phyloP scores from a whole-genome alignment of 768 basidiomycete genomes.

The Boletus reticuloceps region DNA sequence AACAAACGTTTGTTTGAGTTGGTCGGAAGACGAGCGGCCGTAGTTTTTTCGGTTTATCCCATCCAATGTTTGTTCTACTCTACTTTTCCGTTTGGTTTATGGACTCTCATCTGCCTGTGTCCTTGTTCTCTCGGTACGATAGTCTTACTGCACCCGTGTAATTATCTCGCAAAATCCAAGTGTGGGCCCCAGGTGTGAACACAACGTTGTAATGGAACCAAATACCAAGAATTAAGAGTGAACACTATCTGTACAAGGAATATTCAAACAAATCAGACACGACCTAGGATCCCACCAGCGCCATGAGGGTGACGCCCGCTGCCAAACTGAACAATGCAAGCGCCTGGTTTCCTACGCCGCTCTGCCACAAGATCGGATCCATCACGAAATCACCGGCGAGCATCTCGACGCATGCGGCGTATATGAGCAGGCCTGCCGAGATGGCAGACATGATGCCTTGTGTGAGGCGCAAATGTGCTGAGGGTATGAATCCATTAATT shows the following conservation, averaged over 20 bases:
- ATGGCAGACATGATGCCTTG: slow-evolving; percentile 81
- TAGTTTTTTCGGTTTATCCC: not conserved
- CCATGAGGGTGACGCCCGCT: slow-evolving; percentile 63
- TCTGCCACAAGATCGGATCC: slow-evolving; percentile 50
- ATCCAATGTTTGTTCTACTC: not conserved
- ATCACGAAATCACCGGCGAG: slow-evolving; percentile 83
- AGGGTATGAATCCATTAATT: not conserved
- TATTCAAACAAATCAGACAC: not conserved
- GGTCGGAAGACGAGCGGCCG: slow-evolving; percentile 1
- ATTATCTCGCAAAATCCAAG: slow-evolving; percentile 1
- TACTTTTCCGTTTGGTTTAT: not conserved
- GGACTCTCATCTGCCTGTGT: not conserved
- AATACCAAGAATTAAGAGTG: not conserved
- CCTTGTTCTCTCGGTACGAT: not conserved
- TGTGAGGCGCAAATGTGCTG: slow-evolving; percentile 50
- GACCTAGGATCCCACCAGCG: slow-evolving; percentile 43
- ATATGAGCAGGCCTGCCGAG: slow-evolving; percentile 81
- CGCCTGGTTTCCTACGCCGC: slow-evolving; percentile 38
- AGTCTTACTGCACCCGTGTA: not conserved
- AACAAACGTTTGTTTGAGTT: not conserved
- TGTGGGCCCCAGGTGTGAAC: not conserved
- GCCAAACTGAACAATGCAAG: slow-evolving; percentile 60
- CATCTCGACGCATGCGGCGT: slow-evolving; percentile 84
- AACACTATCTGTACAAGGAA: not conserved
- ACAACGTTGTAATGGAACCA: not conserved